Evolutionary conservation across 2,329 filamentous ascomycete genomes (phyloP), one percentile per base, ranked within the genome.

Genomic region (Alternaria sp.): DNA sequence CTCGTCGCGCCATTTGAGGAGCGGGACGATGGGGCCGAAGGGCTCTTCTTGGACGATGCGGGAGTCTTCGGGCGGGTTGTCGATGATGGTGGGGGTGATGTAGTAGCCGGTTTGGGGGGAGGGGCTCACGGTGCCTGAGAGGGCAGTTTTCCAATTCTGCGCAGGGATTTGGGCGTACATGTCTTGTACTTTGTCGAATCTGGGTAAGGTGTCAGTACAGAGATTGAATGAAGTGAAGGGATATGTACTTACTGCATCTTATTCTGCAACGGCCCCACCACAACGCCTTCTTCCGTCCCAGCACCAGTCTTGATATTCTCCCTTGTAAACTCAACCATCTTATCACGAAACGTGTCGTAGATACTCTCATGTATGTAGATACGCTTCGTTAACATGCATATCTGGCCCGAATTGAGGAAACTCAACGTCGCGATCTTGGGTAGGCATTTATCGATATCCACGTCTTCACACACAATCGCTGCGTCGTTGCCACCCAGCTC

Each of bases 1-100:
- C 3, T 49, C 46, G 46, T 49, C 6, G 23, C 17, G 80, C 88
- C 88, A 92, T 19, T 83, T 85, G 59, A 90, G 72, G 8, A 91
- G 79, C 0, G 89, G 89, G 1, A 91, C 82, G 30, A 92, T 87
- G 0, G 90, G 90, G 0, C 85, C 87, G 67, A 89, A 90, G 5
- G 87, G 85, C 72, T 90, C 88, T 67, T 90, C 88, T 28, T 80
- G 77, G 10, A 89, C 86, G 17, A 89, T 81, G 11, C 83, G 77
- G 3, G 86, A 85, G 43, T 85, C 80, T 66, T 88, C 85, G 0
- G 86, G 84, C 21, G 87, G 87, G 63, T 86, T 85, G 32, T 85
- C 81, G 26, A 89, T 84, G 59, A 90, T 87, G 88, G 32, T n/a
- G 15, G 32, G 32, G 15, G 32, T 36, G 15, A 36, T 36, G 32